Evolutionary conservation across 345 rosid species (phyloP).

Genomic region (Populus nigra): DNA sequence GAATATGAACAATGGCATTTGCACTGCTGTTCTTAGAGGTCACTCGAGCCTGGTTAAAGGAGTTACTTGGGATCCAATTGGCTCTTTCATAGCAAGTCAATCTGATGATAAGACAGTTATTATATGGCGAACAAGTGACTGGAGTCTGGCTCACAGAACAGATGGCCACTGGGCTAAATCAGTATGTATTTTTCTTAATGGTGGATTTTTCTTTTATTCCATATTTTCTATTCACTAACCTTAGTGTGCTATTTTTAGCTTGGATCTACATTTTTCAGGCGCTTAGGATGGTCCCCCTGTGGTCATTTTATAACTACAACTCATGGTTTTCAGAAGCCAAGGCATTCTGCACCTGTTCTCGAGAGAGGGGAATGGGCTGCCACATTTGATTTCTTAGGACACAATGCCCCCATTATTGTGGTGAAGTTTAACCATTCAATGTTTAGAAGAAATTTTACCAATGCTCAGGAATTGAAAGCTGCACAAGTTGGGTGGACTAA

Average conservation of each 20-base stretch:
- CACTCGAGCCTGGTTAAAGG: constrained; percentile 98
- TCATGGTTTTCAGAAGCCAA: constrained; percentile 99
- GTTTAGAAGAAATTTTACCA: constrained; percentile 57
- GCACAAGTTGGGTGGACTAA: constrained; percentile 77
- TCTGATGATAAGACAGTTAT: constrained; percentile 99
- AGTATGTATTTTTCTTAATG: constrained; percentile 39
- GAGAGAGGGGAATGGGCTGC: constrained; percentile 99
- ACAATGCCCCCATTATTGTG: constrained; percentile 92
- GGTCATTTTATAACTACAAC: constrained; percentile 98
- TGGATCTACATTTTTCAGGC: constrained; percentile 97
- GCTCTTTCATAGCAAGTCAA: constrained; percentile 95
- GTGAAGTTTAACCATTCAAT: constrained; percentile 96
- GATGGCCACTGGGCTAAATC: constrained; percentile 99
- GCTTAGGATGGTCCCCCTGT: constrained; percentile 99
- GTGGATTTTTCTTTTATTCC: neutral
- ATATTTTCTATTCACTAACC: constrained; percentile 21
- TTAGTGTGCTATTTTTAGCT: constrained; percentile 49
- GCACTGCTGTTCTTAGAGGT: constrained; percentile 95
- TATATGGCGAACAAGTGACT: constrained; percentile 97
- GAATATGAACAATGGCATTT: constrained; percentile 91
- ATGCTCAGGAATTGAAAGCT: constrained; percentile 53
- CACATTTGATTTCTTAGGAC: constrained; percentile 94
- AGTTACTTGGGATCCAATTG: constrained; percentile 98
- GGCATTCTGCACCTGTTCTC: constrained; percentile 99
- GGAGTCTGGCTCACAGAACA: constrained; percentile 95